These are phyloP conservation scores for Aspergillus carbonarius DNA, from an alignment of 2,329 filamentous ascomycete genomes.

Conservation along the genomic window DNA sequence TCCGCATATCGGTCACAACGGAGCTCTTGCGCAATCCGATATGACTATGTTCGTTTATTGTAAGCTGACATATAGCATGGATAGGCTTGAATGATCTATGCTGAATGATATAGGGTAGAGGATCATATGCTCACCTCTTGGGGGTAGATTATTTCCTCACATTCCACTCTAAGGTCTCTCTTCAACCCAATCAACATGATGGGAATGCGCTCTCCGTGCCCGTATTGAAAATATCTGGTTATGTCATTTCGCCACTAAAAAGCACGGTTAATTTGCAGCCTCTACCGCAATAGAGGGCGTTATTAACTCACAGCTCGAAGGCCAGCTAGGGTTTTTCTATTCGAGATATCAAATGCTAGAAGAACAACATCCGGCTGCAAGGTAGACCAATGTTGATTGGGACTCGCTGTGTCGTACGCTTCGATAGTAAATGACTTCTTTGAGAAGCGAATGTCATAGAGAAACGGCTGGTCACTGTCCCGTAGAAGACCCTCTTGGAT, in stretches of 20 bases:
- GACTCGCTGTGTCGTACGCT: conserved; percentile 57
- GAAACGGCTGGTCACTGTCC: conserved; percentile 59
- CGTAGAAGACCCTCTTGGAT: conserved; percentile 46
- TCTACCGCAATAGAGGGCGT: not conserved
- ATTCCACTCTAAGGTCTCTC: conserved; percentile 54
- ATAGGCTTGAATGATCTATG: not conserved
- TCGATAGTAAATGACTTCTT: conserved; percentile 55
- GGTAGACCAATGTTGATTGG: conserved; percentile 57
- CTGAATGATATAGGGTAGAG: conserved; percentile 12
- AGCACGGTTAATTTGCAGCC: not conserved
- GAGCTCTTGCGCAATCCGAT: conserved; percentile 60
- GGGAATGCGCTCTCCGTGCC: conserved; percentile 48
- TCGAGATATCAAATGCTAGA: conserved; percentile 59
- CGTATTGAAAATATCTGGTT: conserved; percentile 52
- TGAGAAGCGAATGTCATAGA: conserved; percentile 59
- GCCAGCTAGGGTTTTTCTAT: conserved; percentile 51
- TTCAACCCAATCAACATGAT: conserved; percentile 61
- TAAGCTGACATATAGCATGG: not conserved
- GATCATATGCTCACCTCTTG: conserved; percentile 35
- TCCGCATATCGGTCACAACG: conserved; percentile 63
- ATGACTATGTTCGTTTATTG: conserved; percentile 42
- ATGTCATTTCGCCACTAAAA: conserved; percentile 45
- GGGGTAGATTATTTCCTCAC: conserved; percentile 44
- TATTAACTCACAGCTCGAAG: conserved; percentile 39
- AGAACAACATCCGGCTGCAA: conserved; percentile 56